Evolutionary conservation across 1,139 yeast genomes (phyloP), one percentile per base, ranked within the genome.

Genomic region (Sugiyamaella xylanicola): DNA sequence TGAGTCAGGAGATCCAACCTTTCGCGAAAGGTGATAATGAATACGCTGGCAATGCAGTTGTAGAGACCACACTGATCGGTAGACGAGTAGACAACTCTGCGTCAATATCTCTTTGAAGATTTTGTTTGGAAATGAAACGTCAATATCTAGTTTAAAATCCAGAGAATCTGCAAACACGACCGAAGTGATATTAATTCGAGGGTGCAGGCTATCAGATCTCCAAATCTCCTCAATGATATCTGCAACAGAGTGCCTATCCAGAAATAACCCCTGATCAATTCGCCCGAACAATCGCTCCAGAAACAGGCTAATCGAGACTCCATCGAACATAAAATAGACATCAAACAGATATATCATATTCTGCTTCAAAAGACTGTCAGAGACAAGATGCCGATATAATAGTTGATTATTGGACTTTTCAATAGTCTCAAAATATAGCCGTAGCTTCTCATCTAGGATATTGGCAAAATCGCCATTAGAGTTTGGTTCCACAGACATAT

Each of bases 321-420:
- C 39, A 20, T 61, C 62, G 37, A 55, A 48, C 57, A 61, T 54
- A 44, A 60, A 55, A 40, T 45, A 62, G 4, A 53, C 48, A 29
- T 58, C 53, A 49, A 56, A 48, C 27, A 56, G 59, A 32, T 16
- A 7, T 16, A 39, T 27, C 40, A 53, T 37, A 5, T 47, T 50
- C 9, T 45, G 22, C 16, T 25, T 39, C n/a, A 52, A 43, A 17
- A 9, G 52, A 16, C 41, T 27, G 15, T 17, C 47, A 4, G 52
- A 17, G 15, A 13, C 17, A 5, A 48, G n/a, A 17, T 41, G 19
- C 21, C 35, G 27, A 19, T 27, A 25, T 29, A 53, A 21, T 8
- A 39, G 16, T 17, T 21, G 21, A 25, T 48, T 53, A 41, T 53
- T 53, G 20, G 15, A 15, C 16, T 25, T 20, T 20, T 53, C 52